Percentiles rank a stretch among this genome's conserved stretches.
These are phyloP conservation scores for Rubroboletus pulcherrimus DNA, from an alignment of 768 basidiomycete species.

Conservation along the genomic window DNA sequence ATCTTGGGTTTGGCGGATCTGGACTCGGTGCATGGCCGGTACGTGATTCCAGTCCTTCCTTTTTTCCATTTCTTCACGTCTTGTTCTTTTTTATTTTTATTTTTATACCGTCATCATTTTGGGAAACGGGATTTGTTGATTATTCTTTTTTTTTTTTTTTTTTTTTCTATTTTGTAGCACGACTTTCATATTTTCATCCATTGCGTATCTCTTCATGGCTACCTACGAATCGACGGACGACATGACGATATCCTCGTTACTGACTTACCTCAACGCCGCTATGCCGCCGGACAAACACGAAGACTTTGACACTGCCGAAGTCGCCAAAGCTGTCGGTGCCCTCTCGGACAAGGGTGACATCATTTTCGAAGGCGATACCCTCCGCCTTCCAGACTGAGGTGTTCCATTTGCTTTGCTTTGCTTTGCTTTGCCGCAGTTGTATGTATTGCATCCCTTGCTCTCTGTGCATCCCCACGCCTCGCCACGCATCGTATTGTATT, in stretches of 20 bases:
- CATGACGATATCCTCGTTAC: conserved; percentile 62
- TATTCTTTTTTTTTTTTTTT: conserved; percentile 2
- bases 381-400: conserved; percentile 27
- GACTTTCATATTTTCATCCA: conserved; percentile 57
- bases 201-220: conserved; percentile 61
- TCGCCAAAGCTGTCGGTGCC: conserved; percentile 46
- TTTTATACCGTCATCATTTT: conserved; percentile 1
- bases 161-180: conserved; percentile 34
- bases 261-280: conserved; percentile 72
- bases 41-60: conserved; percentile 24
- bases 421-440: neutral
- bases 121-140: conserved; percentile 6
- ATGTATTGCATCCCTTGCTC: neutral
- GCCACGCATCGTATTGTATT: conserved; percentile 13
- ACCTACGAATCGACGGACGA: conserved; percentile 68
- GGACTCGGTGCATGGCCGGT: conserved; percentile 60
- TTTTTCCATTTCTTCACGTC: neutral
- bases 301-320: conserved; percentile 76
- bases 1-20: conserved; percentile 50
- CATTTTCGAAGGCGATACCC: conserved; percentile 49
- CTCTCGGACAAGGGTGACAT: conserved; percentile 47
- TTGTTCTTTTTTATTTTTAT: conserved; percentile 1
- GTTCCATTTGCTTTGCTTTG: neutral
- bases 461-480: neutral
- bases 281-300: conserved; percentile 77